A percentile compares a stretch with the other conserved stretches of the same genome.
Conservation (phyloP, 73 alveolate species). For the Paramecium pentaurelia region DNA sequence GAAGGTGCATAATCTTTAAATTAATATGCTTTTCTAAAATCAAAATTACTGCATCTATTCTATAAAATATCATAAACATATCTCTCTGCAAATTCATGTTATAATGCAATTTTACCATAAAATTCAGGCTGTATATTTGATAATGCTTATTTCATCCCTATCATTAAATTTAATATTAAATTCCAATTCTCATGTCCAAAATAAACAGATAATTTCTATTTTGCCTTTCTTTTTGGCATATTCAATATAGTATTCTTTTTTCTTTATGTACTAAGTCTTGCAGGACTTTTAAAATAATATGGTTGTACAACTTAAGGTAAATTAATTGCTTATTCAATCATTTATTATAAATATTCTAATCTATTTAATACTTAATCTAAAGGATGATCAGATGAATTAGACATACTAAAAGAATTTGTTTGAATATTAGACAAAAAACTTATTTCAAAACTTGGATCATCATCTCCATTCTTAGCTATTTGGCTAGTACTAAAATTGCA, state of each 20-base stretch:
- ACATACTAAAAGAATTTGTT: neutral
- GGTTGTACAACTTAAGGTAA: neutral
- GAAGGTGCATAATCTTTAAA: constrained; percentile 85
- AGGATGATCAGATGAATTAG: neutral
- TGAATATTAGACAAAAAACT: neutral
- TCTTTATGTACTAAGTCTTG: neutral
- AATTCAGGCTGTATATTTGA: constrained; percentile 49
- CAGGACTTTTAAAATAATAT: neutral
- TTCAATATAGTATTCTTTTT: neutral
- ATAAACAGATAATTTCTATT: constrained; percentile 4
- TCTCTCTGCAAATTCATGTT: neutral
- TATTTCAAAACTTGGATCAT: neutral
- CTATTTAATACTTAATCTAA: neutral
- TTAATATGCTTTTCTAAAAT: constrained; percentile 66
- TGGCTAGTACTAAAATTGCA: neutral
- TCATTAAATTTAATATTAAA: constrained; percentile 83
- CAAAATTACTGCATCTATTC: constrained; percentile 38
- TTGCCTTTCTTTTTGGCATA: constrained; percentile 15
- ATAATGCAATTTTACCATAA: neutral
- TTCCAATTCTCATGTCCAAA: constrained; percentile 83
- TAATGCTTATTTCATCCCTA: constrained; percentile 88
- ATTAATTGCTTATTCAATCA: neutral
- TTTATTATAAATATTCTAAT: neutral
- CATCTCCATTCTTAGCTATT: constrained; percentile 9
- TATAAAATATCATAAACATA: constrained; percentile 47